These are phyloP conservation scores for Ascochyta clinopodiicola DNA, from an alignment of 2,329 filamentous ascomycete genomes.

Conservation along the genomic window DNA sequence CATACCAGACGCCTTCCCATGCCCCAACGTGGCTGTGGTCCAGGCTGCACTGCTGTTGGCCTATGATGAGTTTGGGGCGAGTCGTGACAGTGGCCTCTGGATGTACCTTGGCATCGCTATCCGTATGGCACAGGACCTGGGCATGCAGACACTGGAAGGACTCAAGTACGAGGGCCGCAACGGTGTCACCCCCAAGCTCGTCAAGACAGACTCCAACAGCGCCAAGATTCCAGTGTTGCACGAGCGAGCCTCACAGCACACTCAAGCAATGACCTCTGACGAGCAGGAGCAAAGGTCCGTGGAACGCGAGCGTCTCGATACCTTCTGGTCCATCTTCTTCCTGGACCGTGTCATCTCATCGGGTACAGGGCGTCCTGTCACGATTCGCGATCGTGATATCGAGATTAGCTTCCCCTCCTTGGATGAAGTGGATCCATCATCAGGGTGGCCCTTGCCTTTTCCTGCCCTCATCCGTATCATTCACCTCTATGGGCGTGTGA, in stretches of 20 bases:
- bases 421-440: conserved; percentile 59
- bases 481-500: conserved; percentile 83
- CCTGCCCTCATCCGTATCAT: conserved; percentile 83
- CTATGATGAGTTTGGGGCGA: conserved; percentile 87
- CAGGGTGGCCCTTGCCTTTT: conserved; percentile 78
- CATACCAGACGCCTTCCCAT: conserved; percentile 81
- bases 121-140: conserved; percentile 79
- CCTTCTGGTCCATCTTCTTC: conserved; percentile 90
- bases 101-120: conserved; percentile 92
- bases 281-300: conserved; percentile 66
- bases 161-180: conserved; percentile 64
- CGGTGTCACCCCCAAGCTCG: conserved; percentile 63
- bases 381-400: conserved; percentile 82
- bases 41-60: conserved; percentile 84
- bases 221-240: conserved; percentile 57
- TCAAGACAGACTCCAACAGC: conserved; percentile 50
- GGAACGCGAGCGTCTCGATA: conserved; percentile 83
- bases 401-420: conserved; percentile 73
- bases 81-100: conserved; percentile 88
- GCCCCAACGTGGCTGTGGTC: conserved; percentile 81
- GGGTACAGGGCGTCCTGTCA: conserved; percentile 83
- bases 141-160: conserved; percentile 81
- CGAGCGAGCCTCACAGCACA: conserved; percentile 60
- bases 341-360: conserved; percentile 87
- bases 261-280: conserved; percentile 43